Percentiles rank a stretch among this genome's conserved stretches.
phyloP scores from a whole-genome alignment of 495 filamentous ascomycete species.

The Mycothermus thermophilus region DNA sequence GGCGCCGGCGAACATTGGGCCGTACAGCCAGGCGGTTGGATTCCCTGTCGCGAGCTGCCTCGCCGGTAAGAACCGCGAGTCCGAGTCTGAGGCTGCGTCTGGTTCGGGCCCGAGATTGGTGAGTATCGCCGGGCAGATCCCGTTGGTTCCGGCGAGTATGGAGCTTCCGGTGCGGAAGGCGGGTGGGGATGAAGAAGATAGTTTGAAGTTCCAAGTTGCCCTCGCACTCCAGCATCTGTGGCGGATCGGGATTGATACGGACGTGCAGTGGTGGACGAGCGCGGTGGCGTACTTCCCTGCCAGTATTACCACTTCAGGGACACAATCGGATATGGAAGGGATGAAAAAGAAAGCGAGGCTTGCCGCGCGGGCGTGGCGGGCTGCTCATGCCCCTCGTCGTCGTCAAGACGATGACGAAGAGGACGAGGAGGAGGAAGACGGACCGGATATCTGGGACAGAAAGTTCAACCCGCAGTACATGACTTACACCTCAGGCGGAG shows the following conservation, averaged over 20 bases:
- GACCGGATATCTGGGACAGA: slow-evolving; percentile 61
- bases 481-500: slow-evolving; percentile 11
- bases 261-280: slow-evolving; percentile 58
- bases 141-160: slow-evolving; percentile 75
- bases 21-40: slow-evolving; percentile 83
- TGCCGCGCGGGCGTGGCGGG: slow-evolving; percentile 22
- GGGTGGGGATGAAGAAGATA: background rate
- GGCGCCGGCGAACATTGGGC: slow-evolving; percentile 96
- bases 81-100: background rate
- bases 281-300: slow-evolving; percentile 55
- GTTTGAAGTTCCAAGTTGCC: slow-evolving; percentile 16
- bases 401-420: slow-evolving; percentile 15
- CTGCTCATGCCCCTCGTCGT: slow-evolving; percentile 15
- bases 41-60: slow-evolving; percentile 32
- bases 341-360: slow-evolving; percentile 7
- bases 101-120: slow-evolving; percentile 9
- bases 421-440: slow-evolving; percentile 27
- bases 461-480: slow-evolving; percentile 37
- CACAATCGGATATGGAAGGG: background rate
- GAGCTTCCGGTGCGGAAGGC: slow-evolving; percentile 22
- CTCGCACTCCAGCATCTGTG: slow-evolving; percentile 81
- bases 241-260: slow-evolving; percentile 61
- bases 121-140: slow-evolving; percentile 77
- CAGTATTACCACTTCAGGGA: background rate
- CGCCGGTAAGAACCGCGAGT: background rate